Evolutionary conservation across 257 asterid species (phyloP).

Genomic region (Solanum pinnatisectum): DNA sequence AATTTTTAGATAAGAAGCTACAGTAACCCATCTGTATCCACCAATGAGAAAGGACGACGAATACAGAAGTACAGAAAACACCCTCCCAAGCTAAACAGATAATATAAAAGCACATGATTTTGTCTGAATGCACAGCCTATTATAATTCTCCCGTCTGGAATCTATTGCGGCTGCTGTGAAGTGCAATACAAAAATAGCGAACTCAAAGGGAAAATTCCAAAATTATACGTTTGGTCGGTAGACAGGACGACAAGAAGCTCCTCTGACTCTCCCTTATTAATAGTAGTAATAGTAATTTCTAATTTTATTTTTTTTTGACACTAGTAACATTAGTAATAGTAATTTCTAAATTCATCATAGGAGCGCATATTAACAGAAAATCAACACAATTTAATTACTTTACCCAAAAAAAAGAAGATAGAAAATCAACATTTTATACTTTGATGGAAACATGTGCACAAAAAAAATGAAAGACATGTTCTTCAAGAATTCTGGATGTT

Average conservation of each 20-base stretch:
- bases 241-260: not conserved
- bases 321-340: not conserved
- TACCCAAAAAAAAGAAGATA: not conserved
- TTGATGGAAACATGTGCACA: not conserved
- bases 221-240: not conserved
- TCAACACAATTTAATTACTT: too few species aligned
- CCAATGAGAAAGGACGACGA: not conserved
- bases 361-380: not conserved
- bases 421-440: not conserved
- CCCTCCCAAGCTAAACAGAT: not conserved
- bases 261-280: not conserved
- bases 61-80: not conserved
- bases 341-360: not conserved
- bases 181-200: not conserved
- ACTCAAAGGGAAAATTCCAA: not conserved
- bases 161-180: not conserved
- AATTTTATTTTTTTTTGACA: not conserved
- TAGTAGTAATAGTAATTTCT: not conserved
- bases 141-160: not conserved
- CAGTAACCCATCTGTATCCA: not conserved
- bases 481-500: not conserved
- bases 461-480: not conserved
- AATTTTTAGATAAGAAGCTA: not conserved
- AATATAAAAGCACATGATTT: not conserved
- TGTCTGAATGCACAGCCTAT: not conserved